Evolutionary conservation across 2,329 filamentous ascomycete genomes (phyloP).

Genomic region (Beauveria sp.): DNA sequence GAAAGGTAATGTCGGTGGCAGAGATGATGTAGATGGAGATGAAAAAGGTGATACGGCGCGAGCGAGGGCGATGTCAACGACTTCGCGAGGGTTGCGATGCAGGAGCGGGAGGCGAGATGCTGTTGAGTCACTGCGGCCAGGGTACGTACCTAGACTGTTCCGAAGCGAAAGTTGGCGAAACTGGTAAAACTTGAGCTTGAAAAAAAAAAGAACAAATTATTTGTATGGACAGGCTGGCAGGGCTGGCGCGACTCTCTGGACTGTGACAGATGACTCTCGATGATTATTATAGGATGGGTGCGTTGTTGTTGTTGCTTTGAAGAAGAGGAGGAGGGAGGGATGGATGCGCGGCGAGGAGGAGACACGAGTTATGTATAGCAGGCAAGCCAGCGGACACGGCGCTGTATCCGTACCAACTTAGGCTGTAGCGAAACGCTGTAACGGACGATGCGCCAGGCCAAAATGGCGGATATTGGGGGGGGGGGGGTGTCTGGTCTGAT

Average conservation of each 20-base stretch:
- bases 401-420: too few species aligned
- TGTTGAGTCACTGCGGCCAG: conserved; percentile 11
- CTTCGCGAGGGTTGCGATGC: background rate
- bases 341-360: conserved; percentile 19
- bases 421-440: background rate
- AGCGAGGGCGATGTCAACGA: background rate
- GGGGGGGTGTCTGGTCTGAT: background rate
- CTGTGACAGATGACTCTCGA: conserved; percentile 54
- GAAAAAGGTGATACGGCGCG: conserved; percentile 18
- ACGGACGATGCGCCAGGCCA: conserved; percentile 1
- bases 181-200: conserved; percentile 6
- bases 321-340: conserved; percentile 26
- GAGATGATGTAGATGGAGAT: conserved; percentile 16
- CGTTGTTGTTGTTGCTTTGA: conserved; percentile 43
- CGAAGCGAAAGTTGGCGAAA: conserved; percentile 6
- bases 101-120: conserved; percentile 1
- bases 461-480: background rate
- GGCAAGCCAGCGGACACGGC: conserved; percentile 4
- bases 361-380: conserved; percentile 15
- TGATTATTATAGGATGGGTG: conserved; percentile 41
- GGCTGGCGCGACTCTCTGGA: conserved; percentile 51
- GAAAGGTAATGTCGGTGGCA: conserved; percentile 17
- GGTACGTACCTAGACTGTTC: conserved; percentile 11
- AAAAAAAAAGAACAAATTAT: background rate
- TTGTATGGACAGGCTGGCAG: conserved; percentile 30